Base-by-base conservation (phyloP, 164 flowering plant genomes). In the Hamamelis virginiana region DNA sequence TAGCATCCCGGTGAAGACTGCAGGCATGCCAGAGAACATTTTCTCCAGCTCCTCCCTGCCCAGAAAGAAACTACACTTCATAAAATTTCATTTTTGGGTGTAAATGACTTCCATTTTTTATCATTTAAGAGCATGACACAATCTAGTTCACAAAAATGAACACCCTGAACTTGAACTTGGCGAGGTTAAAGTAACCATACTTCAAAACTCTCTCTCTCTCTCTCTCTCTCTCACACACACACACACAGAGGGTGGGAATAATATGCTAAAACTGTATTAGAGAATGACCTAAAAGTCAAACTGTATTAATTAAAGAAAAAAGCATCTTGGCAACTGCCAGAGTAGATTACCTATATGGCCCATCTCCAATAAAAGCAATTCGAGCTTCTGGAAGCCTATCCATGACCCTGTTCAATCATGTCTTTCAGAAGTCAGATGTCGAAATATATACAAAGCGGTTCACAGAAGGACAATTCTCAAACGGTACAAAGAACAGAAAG, bases 341-440 rank as follows among this genome's bases (percentile, higher is more conserved):
- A 50, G 51, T 27, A 15, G 9, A 69, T 68, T 77, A 95, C 99
- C 97, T 87, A 71, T 95, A 89, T 19, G 99, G 99, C 5, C 99
- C 99, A 82, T 95, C 99, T 65, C 99, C 99, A 73, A 95, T 81
- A 61, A 95, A 90, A 66, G 99, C 99, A 64, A 96, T 91, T 59
- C 98, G 83, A 27, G 84, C 98, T 61, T 84, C 90, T 25, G 98
- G 99, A 68, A 96, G 84, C 68, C 76, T 80, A 59, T 92, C 98
- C 99, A 96, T 91, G 73, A 92, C 82, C 68, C 99, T 96, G 90
- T 68, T 61, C 72, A 74, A 77, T 64, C 55, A 74, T 45, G 28
- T 51, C n/a, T 43, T 47, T 72, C 65, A 73, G 44, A 71, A 65
- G 68, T 78, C 65, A 75, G 53, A 26, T 14, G 15, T 14, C n/a